Conservation (phyloP, 169 alveolate genomes). For the Plasmodium blacklocki region DNA sequence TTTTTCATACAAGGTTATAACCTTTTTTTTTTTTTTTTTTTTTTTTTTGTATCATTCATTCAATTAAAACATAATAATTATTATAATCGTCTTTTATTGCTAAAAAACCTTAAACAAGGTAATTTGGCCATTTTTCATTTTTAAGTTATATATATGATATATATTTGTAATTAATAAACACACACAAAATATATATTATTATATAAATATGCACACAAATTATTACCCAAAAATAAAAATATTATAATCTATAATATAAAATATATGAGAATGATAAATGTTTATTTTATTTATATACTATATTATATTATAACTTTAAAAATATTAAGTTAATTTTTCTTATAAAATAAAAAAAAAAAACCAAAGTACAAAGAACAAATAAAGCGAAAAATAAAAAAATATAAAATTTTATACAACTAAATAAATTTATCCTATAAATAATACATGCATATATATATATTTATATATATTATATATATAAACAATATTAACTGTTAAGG, state of each 20-base stretch:
- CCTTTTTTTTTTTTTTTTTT: too few species aligned
- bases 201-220: conserved; percentile 28
- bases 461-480: neutral
- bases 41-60: too few species aligned
- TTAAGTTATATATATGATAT: too few species aligned
- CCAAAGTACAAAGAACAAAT: neutral
- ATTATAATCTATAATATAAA: neutral
- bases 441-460: conserved; percentile 36
- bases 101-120: too few species aligned
- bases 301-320: too few species aligned
- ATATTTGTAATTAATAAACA: neutral
- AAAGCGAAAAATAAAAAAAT: conserved; percentile 17
- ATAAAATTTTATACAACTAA: neutral
- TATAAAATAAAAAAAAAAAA: neutral
- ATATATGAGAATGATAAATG: neutral
- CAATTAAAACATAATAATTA: too few species aligned
- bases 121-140: too few species aligned
- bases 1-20: too few species aligned
- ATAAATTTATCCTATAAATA: conserved; percentile 14
- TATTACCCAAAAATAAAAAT: neutral
- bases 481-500: conserved; percentile 24
- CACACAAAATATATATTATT: conserved; percentile 3
- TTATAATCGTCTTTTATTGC: too few species aligned
- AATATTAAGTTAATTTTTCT: too few species aligned
- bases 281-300: neutral